Conservation (phyloP, 108 stramenopile species). For the Pseudonitzschia delicatissima region DNA sequence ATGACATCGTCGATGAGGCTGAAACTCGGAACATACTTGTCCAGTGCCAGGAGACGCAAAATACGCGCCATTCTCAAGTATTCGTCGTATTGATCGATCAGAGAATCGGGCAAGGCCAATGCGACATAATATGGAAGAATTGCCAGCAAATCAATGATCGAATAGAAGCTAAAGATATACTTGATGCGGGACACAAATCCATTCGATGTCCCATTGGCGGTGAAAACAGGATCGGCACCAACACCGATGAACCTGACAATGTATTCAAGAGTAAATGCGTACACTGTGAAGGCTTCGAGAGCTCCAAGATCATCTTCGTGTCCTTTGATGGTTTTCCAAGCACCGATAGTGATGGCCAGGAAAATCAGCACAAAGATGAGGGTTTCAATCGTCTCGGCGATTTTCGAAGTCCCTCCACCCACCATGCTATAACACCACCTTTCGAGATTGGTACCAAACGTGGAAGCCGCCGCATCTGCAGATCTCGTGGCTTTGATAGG, state of each 20-base stretch:
- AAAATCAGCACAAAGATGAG: slow-evolving; percentile 70
- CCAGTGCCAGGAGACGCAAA: slow-evolving; percentile 81
- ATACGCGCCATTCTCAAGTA: slow-evolving; percentile 86
- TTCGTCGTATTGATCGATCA: slow-evolving; percentile 83
- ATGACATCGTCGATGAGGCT: slow-evolving; percentile 86
- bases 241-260: slow-evolving; percentile 70
- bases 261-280: slow-evolving; percentile 90
- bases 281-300: slow-evolving; percentile 75
- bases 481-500: not conserved
- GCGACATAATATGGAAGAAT: slow-evolving; percentile 86
- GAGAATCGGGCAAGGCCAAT: slow-evolving; percentile 44
- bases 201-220: slow-evolving; percentile 3
- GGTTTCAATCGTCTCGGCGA: slow-evolving; percentile 53
- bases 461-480: not conserved
- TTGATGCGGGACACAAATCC: slow-evolving; percentile 39
- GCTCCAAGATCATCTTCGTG: slow-evolving; percentile 50
- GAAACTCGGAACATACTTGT: slow-evolving; percentile 88
- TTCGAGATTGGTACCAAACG: slow-evolving; percentile 26
- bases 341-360: slow-evolving; percentile 57
- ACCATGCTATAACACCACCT: slow-evolving; percentile 53
- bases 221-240: slow-evolving; percentile 72
- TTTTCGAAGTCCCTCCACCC: slow-evolving; percentile 59
- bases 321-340: slow-evolving; percentile 67
- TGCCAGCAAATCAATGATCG: slow-evolving; percentile 81
- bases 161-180: slow-evolving; percentile 82